Percentiles rank a stretch among this genome's conserved stretches.
phyloP scores from a whole-genome alignment of 2,329 filamentous ascomycete species.

The Colletotrichum cordylinicola region DNA sequence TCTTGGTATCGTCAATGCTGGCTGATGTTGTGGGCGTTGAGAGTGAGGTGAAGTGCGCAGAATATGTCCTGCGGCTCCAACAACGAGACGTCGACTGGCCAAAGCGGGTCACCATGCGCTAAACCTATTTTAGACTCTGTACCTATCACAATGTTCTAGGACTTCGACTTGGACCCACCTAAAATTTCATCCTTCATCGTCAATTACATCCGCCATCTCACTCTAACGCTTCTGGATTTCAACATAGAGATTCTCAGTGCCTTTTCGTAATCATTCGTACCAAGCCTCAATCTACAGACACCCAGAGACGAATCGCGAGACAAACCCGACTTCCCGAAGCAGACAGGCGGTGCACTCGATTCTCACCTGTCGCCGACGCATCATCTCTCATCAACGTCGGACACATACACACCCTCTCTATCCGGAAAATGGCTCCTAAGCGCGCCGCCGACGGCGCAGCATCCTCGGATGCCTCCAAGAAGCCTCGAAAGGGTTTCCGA shows the following conservation, averaged over 20 bases:
- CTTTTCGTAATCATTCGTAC: neutral
- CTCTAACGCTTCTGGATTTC: neutral
- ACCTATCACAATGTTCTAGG: neutral
- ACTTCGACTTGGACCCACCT: constrained; percentile 11
- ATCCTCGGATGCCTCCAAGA: constrained; percentile 45
- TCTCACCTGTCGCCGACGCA: neutral
- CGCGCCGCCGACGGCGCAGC: constrained; percentile 50
- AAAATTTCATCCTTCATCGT: constrained; percentile 18
- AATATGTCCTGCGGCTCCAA: neutral
- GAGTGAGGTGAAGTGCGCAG: neutral
- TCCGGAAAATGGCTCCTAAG: constrained; percentile 61
- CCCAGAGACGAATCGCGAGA: neutral
- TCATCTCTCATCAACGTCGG: neutral
- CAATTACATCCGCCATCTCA: neutral
- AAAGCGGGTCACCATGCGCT: neutral
- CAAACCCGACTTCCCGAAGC: neutral
- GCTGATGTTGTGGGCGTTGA: neutral
- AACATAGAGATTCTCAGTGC: neutral
- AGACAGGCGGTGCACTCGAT: neutral
- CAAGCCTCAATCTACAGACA: neutral
- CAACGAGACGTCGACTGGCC: neutral
- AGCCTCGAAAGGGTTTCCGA: constrained; percentile 74
- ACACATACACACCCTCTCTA: neutral
- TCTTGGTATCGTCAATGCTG: neutral
- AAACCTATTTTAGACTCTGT: neutral